A percentile compares a stretch with the other conserved stretches of the same genome.
Conservation (phyloP, 2,329 filamentous ascomycete genomes). For the Pyrenophora teres region DNA sequence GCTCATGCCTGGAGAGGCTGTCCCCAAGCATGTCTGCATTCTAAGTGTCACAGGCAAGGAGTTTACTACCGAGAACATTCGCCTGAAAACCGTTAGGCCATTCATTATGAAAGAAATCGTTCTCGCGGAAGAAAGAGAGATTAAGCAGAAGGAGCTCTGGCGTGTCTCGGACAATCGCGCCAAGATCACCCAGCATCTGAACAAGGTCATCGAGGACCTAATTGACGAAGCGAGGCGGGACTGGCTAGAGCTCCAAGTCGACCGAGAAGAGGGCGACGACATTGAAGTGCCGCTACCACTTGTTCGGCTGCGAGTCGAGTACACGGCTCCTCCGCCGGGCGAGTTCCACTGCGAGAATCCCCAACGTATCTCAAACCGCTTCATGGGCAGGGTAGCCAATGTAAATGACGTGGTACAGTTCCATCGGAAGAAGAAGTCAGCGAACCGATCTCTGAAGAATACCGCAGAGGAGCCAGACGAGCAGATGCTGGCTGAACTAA, state of each 20-base stretch:
- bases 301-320: conserved; percentile 88
- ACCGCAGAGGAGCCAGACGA: conserved; percentile 67
- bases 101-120: conserved; percentile 86
- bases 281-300: conserved; percentile 75
- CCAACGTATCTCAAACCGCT: conserved; percentile 92
- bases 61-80: conserved; percentile 78
- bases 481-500: conserved; percentile 63
- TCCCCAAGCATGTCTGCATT: conserved; percentile 87
- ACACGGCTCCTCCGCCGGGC: conserved; percentile 80
- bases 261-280: conserved; percentile 58
- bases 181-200: conserved; percentile 77
- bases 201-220: conserved; percentile 79
- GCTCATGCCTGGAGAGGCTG: conserved; percentile 84
- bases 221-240: conserved; percentile 82
- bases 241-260: conserved; percentile 75
- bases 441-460: conserved; percentile 53
- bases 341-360: conserved; percentile 92
- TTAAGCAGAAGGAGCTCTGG: conserved; percentile 75
- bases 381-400: conserved; percentile 89
- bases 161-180: conserved; percentile 82
- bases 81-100: conserved; percentile 85
- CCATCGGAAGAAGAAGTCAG: conserved; percentile 79
- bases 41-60: conserved; percentile 81
- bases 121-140: conserved; percentile 73
- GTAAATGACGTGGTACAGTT: conserved; percentile 93